A percentile compares a stretch with the other conserved stretches of the same genome.
Evolutionary conservation across 2,329 filamentous ascomycete genomes (phyloP).

Genomic region (Curvularia eragrostidis): DNA sequence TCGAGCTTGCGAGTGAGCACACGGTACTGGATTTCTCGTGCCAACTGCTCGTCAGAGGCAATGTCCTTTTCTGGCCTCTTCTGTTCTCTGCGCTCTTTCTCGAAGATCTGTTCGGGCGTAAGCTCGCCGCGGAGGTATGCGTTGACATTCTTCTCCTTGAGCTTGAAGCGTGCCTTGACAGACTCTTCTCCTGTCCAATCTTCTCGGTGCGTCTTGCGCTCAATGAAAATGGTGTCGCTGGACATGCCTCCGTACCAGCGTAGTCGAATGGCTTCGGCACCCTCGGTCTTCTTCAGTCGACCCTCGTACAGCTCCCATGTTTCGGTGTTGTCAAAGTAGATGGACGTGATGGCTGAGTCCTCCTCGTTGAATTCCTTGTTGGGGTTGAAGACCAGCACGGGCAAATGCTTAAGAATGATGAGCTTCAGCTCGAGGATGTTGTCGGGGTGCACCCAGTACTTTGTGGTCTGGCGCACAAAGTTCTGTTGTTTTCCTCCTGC

Average conservation of each 20-base stretch:
- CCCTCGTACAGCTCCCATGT: slow-evolving; percentile 95
- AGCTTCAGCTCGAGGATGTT: slow-evolving; percentile 98
- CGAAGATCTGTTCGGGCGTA: slow-evolving; percentile 87
- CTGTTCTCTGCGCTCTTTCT: slow-evolving; percentile 93
- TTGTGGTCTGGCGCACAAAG: slow-evolving; percentile 96
- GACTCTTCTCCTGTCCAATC: slow-evolving; percentile 99
- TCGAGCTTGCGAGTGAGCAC: slow-evolving; percentile 84
- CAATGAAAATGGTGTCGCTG: slow-evolving; percentile 92
- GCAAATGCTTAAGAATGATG: slow-evolving; percentile 96
- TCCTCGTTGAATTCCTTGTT: slow-evolving; percentile 93
- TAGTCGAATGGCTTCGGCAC: slow-evolving; percentile 93
- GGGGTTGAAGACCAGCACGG: slow-evolving; percentile 95
- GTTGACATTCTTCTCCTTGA: slow-evolving; percentile 98
- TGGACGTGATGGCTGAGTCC: slow-evolving; percentile 95
- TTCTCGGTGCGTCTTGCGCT: slow-evolving; percentile 96
- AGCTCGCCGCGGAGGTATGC: slow-evolving; percentile 84
- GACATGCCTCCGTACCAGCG: slow-evolving; percentile 99
- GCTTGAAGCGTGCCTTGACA: slow-evolving; percentile 92
- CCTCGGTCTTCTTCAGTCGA: slow-evolving; percentile 95
- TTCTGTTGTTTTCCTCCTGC: slow-evolving; percentile 92
- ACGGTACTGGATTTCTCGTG: slow-evolving; percentile 91
- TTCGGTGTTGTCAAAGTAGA: slow-evolving; percentile 96
- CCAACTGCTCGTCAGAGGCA: slow-evolving; percentile 85
- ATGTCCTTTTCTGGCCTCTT: slow-evolving; percentile 95
- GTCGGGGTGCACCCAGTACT: slow-evolving; percentile 99